Evolutionary conservation across 371 early-diverging fungal species (phyloP).

Genomic region (Mortierella sp.): DNA sequence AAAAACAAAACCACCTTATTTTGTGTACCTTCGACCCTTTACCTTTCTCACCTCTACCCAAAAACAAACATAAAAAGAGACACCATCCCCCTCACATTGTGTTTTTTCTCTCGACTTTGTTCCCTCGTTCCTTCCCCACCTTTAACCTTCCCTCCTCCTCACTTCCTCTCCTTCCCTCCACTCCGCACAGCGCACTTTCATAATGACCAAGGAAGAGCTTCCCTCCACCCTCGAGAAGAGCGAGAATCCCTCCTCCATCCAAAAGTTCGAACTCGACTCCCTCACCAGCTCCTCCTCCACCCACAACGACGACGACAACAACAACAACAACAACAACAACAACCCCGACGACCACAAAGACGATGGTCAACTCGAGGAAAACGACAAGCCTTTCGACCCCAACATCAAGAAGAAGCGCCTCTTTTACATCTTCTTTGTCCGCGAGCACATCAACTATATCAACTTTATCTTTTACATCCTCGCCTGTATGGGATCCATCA

Average conservation of each 20-base stretch:
- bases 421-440: conserved; percentile 55
- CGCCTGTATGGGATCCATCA: conserved; percentile 69
- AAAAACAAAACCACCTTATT: neutral
- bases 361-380: neutral
- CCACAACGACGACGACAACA: no score
- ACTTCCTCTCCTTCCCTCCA: neutral
- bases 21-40: neutral
- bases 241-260: neutral
- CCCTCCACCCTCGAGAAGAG: no score
- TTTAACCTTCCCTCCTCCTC: conserved; percentile 4
- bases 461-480: conserved; percentile 68
- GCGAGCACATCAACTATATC: conserved; percentile 64
- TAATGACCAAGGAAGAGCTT: conserved; percentile 8
- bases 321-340: neutral
- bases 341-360: neutral
- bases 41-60: neutral
- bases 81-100: neutral
- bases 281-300: neutral
- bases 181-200: neutral
- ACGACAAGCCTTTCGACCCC: conserved; percentile 11
- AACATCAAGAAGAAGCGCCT: conserved; percentile 19
- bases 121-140: neutral
- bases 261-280: neutral
- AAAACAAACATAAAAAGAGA: neutral
- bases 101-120: conserved; percentile 2